Evolutionary conservation across 176 grass and related monocot genomes (phyloP), one percentile per base, ranked within the genome.

Genomic region (Aegilops longissima): DNA sequence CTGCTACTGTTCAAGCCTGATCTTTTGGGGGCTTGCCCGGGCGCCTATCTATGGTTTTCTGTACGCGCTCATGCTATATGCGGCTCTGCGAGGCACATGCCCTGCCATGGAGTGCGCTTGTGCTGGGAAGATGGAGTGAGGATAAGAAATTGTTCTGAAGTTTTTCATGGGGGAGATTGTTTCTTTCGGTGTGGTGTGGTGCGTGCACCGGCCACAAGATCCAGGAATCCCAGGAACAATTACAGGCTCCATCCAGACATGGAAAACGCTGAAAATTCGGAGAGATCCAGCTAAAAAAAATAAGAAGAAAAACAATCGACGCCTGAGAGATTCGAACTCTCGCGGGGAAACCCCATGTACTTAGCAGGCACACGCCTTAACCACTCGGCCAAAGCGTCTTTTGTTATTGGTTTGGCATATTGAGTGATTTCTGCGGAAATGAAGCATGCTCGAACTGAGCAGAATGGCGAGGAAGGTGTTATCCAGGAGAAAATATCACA

Each of bases 261-360:
- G 44, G 44, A 45, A 45, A 45, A 45, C 44, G 44, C 11, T 45
- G 12, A 45, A 45, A 45, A 4, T 45, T 12, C 12, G 44, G 44
- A 12, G 44, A 45, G 3, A 16, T 16, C 13, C 13, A 16, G 47
- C 13, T 13, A n/a, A 16, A 5, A 56, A 56, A 54, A 56, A 6
- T 4, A 45, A 12, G 3, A 2, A 56, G 17, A 7, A 7, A 56
- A 21, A 21, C 0, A 40, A 0, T 6, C 95, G 92, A 90, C 96
- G 92, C 96, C 93, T 98, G 96, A 98, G 96, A 98, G 96, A 98
- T 98, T 98, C 92, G 96, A 98, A 98, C 96, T 96, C 92, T 98
- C 93, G 96, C 94, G 97, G 97, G 97, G 94, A 96, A 85, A 96
- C 97, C 97, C 92, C 94, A 96, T 99, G 94, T 99, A 99, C 94